Percentiles rank a stretch among this genome's conserved stretches.
Conservation (phyloP, 1,284 basidiomycete genomes). For the Naganishia liquefaciens region DNA sequence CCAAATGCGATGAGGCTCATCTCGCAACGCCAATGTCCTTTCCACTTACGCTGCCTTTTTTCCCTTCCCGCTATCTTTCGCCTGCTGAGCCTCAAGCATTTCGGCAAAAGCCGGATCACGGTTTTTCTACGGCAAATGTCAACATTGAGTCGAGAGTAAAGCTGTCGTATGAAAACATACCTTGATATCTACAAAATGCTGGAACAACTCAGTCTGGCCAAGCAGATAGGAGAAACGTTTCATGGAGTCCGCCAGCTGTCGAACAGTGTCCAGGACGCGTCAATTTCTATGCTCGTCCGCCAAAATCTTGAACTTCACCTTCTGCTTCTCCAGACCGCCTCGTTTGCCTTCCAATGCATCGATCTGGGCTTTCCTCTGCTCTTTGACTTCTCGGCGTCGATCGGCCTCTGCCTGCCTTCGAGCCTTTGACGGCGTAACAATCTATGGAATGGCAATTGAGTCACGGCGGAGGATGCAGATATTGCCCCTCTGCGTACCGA, state of each 20-base stretch:
- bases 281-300: slow-evolving; percentile 3
- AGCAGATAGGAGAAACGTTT: slow-evolving; percentile 93
- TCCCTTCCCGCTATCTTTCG: slow-evolving; percentile 69
- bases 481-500: background rate
- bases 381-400: slow-evolving; percentile 43
- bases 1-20: background rate
- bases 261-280: background rate
- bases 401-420: slow-evolving; percentile 29
- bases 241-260: slow-evolving; percentile 85
- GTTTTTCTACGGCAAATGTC: slow-evolving; percentile 62
- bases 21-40: background rate
- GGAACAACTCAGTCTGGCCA: slow-evolving; percentile 93
- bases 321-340: slow-evolving; percentile 50
- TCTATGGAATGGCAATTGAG: background rate
- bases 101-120: slow-evolving; percentile 92
- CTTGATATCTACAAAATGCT: slow-evolving; percentile 94
- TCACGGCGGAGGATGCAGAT: background rate
- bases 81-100: slow-evolving; percentile 68
- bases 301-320: slow-evolving; percentile 37
- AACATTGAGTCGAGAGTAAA: no score
- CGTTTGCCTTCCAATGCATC: slow-evolving; percentile 48
- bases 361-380: slow-evolving; percentile 47
- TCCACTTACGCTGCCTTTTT: slow-evolving; percentile 66
- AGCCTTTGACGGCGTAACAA: slow-evolving; percentile 25
- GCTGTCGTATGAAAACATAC: slow-evolving; percentile 53